phyloP scores from a whole-genome alignment of 1,139 yeast genomes.

The Debaryomycetaceae sp. region DNA sequence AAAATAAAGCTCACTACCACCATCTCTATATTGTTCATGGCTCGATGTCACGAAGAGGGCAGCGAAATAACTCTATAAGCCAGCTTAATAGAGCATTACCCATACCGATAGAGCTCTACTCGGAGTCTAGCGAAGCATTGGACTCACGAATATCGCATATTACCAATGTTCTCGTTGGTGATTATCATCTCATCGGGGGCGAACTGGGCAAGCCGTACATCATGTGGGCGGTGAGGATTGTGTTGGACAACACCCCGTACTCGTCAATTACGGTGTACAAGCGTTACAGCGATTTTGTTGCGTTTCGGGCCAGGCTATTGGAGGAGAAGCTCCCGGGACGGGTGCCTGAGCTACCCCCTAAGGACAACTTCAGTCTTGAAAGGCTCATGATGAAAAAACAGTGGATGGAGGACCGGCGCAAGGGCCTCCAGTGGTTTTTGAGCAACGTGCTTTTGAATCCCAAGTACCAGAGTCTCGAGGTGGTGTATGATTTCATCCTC shows the following conservation, averaged over 20 bases:
- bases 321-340: constrained; percentile 33
- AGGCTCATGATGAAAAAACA: constrained; percentile 41
- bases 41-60: constrained; percentile 3
- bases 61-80: constrained; percentile 4
- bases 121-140: constrained; percentile 30
- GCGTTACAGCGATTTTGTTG: constrained; percentile 64
- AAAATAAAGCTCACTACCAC: neutral
- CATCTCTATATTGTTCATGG: neutral
- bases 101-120: constrained; percentile 32
- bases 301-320: constrained; percentile 42
- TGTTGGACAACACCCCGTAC: constrained; percentile 40
- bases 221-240: constrained; percentile 47
- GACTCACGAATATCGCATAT: constrained; percentile 20
- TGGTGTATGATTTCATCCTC: constrained; percentile 51
- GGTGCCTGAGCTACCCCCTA: constrained; percentile 67
- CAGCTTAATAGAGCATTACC: constrained; percentile 21
- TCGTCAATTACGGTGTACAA: constrained; percentile 51
- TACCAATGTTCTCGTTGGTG: constrained; percentile 39
- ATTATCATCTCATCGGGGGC: constrained; percentile 35
- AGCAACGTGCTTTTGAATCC: constrained; percentile 69
- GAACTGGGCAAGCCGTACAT: constrained; percentile 39
- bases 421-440: constrained; percentile 72
- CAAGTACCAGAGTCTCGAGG: constrained; percentile 40
- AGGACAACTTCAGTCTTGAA: constrained; percentile 45
- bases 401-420: constrained; percentile 61